These are phyloP conservation scores for Cucumis hystrix DNA, from an alignment of 306 rosid genomes.

Conservation along the genomic window DNA sequence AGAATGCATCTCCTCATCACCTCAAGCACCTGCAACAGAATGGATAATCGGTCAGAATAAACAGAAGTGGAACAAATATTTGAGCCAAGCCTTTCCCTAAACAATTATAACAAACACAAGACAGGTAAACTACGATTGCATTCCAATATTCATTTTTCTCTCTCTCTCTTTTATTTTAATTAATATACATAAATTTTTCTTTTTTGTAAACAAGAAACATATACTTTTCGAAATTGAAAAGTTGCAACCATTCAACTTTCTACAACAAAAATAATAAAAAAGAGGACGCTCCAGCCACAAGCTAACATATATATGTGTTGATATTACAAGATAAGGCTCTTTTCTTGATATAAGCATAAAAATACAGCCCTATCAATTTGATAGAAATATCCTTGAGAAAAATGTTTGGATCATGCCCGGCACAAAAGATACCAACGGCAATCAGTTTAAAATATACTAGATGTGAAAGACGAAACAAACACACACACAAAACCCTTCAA, in stretches of 20 bases:
- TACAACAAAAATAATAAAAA: neutral
- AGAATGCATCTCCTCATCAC: slow-evolving; percentile 57
- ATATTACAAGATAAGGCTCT: neutral
- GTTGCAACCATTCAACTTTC: neutral
- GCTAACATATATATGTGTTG: neutral
- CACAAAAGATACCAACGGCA: neutral
- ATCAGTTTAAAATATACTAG: neutral
- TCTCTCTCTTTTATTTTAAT: neutral
- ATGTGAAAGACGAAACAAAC: neutral
- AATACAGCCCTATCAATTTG: neutral
- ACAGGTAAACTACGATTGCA: neutral
- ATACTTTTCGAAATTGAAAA: neutral
- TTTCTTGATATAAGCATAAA: neutral
- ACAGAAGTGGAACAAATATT: neutral
- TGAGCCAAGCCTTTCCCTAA: neutral
- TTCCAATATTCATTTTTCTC: neutral
- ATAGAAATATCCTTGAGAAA: neutral
- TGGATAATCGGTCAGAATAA: neutral
- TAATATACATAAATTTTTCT: neutral
- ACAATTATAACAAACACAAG: neutral
- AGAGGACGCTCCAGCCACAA: neutral
- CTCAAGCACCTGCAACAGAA: slow-evolving; percentile 65
- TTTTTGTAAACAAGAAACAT: neutral
- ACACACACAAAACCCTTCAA: neutral
- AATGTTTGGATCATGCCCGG: neutral